Evolutionary conservation across 2,329 filamentous ascomycete genomes (phyloP).

Genomic region (Apiospora aurea): DNA sequence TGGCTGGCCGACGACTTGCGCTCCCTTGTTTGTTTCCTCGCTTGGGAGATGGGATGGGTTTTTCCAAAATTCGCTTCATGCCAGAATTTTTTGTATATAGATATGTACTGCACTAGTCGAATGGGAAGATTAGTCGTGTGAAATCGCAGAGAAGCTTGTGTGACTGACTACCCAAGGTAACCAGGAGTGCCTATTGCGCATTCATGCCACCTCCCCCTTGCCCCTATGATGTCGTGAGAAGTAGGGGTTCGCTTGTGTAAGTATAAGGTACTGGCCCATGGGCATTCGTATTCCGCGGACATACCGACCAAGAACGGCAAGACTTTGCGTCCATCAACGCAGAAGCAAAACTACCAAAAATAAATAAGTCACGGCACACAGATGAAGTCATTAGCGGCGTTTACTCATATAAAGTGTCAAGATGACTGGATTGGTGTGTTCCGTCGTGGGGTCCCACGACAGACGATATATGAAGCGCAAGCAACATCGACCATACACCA

Average conservation of each 20-base stretch:
- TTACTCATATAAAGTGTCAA: neutral
- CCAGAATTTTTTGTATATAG: slow-evolving; percentile 8
- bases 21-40: neutral
- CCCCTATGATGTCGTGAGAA: too few species aligned
- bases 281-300: neutral
- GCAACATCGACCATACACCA: neutral
- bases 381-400: neutral
- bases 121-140: neutral
- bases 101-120: slow-evolving; percentile 9
- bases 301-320: neutral
- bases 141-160: neutral
- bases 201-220: neutral
- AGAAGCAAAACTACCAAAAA: neutral
- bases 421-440: neutral
- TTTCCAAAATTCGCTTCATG: slow-evolving; percentile 6
- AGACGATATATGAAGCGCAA: neutral
- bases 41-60: neutral
- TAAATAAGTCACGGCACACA: neutral
- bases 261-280: too few species aligned
- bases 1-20: neutral
- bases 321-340: neutral
- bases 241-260: too few species aligned
- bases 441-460: neutral
- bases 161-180: neutral
- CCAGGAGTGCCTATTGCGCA: neutral